Conservation (phyloP, 2,329 filamentous ascomycete species). For the Chaetomiaceae sp. region DNA sequence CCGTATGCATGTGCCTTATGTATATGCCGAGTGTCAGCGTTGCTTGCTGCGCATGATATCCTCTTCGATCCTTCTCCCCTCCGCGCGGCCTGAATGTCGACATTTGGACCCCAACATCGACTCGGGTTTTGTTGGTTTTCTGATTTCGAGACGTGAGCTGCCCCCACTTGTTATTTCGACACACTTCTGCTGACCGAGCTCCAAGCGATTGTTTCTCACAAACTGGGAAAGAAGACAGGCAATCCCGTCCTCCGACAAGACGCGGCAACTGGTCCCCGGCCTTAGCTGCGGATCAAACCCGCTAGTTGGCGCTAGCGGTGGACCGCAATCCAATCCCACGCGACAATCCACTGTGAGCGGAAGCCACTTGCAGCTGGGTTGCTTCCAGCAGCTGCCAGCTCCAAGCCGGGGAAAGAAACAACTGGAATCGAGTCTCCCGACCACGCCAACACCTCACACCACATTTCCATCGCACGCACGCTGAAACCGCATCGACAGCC, state of each 20-base stretch:
- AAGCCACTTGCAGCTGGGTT: background rate
- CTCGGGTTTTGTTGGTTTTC: too few relatives aligned
- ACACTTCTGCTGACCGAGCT: background rate
- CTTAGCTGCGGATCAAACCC: constrained; percentile 24
- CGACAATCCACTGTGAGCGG: background rate
- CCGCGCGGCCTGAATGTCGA: too few relatives aligned
- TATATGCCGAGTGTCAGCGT: background rate
- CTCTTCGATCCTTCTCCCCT: background rate
- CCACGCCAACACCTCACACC: background rate
- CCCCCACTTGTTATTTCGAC: too few relatives aligned
- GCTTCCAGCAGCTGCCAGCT: background rate
- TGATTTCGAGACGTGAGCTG: too few relatives aligned
- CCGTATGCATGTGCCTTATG: background rate
- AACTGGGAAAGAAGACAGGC: background rate
- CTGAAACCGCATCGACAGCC: background rate
- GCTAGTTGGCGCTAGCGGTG: constrained; percentile 12
- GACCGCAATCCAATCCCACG: constrained; percentile 18
- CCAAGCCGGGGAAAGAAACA: background rate
- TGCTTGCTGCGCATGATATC: background rate
- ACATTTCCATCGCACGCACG: background rate
- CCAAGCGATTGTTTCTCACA: background rate
- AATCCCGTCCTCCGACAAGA: background rate
- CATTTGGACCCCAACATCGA: too few relatives aligned
- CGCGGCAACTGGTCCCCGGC: constrained; percentile 9
- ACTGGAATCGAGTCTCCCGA: constrained; percentile 11